Evolutionary conservation across 2,329 filamentous ascomycete genomes (phyloP), one percentile per base, ranked within the genome.

Genomic region (Nigrospora osmanthi): DNA sequence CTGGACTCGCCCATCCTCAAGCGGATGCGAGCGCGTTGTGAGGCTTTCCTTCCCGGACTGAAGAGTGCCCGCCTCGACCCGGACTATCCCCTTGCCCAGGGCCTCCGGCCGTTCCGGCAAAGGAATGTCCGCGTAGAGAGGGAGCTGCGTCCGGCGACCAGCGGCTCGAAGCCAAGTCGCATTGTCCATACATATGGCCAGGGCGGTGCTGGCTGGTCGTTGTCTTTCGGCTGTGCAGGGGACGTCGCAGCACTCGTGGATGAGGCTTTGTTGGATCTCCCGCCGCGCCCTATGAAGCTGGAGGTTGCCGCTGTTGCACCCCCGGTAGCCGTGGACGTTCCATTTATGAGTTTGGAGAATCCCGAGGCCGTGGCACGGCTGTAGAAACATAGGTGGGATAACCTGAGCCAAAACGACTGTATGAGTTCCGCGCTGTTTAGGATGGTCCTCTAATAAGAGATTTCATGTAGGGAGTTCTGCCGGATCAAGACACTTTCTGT

Each of bases 131-230:
- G 67, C 4, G 65, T 72, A 6, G 68, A 71, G 52, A 58, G 66
- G 1, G 69, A 72, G 48, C 54, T 64, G 13, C 58, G 61, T 28
- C 19, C 31, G 19, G 19, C 14, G 6, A n/a, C 12, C 15, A 14
- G 37, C 12, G 19, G 19, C 9, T 43, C 53, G 44, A 46, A 53
- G n/a, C 49, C 53, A 6, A 64, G 61, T 48, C 59, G 59, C 13
- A 65, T 69, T 38, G 58, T 71, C 2, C 69, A 71, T 44, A 63
- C 58, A 2, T 71, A 71, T 48, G 68, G 69, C 1, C 69, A 71
- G 40, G 67, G 67, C 6, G 69, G 66, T 6, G 62, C 66, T 3
- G 69, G 68, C 4, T 71, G 69, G 68, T 64, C 57, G 40, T 44
- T 69, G 44, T 60, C 60, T 1, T 68, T 68, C 48, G 66, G 65